phyloP scores from a whole-genome alignment of 2,329 filamentous ascomycete species.

The Colletotrichum falcatum region DNA sequence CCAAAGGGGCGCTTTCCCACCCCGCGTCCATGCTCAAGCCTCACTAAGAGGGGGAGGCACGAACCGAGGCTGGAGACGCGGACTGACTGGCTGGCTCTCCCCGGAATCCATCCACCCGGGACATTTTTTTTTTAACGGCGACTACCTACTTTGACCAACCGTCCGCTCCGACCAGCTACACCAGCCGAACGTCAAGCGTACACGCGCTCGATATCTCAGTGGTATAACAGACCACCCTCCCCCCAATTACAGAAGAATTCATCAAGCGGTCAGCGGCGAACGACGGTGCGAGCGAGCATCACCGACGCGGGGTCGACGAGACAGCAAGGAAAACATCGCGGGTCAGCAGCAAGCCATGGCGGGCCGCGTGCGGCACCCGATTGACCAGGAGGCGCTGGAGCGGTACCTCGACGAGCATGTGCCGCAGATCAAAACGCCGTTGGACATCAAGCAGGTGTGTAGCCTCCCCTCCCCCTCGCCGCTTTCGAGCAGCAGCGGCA shows the following conservation, averaged over 20 bases:
- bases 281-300: no score
- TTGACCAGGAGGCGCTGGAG: slow-evolving; percentile 84
- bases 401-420: slow-evolving; percentile 82
- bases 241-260: background rate
- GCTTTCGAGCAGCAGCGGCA: background rate
- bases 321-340: background rate
- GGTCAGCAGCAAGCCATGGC: slow-evolving; percentile 79
- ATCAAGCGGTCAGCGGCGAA: background rate
- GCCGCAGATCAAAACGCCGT: slow-evolving; percentile 84
- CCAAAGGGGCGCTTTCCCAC: background rate
- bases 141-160: slow-evolving; percentile 2
- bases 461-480: background rate
- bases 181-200: background rate
- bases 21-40: slow-evolving; percentile 4
- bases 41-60: slow-evolving; percentile 3
- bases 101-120: background rate
- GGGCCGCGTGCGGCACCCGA: slow-evolving; percentile 88
- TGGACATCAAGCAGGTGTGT: slow-evolving; percentile 88
- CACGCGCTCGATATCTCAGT: background rate
- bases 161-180: no score
- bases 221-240: background rate
- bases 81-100: background rate
- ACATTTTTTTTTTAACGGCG: background rate
- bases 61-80: slow-evolving; percentile 13
- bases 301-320: background rate